phyloP scores from a whole-genome alignment of 345 rosid species.

The Corchorus capsularis region DNA sequence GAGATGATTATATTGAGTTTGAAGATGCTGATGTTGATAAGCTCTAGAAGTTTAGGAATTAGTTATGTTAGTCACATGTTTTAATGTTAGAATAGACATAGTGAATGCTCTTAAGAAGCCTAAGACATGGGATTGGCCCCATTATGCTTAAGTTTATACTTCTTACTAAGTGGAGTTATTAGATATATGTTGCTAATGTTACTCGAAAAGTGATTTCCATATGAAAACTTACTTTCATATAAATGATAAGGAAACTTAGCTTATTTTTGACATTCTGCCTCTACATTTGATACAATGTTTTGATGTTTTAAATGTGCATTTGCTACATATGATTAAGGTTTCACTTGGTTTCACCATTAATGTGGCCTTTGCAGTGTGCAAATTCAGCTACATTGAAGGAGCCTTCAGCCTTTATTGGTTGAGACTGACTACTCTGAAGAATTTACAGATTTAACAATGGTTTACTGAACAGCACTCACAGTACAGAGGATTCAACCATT shows the following conservation, averaged over 20 bases:
- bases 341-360: background rate
- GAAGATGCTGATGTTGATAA: conserved; percentile 84
- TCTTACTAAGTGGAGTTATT: background rate
- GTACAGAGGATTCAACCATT: background rate
- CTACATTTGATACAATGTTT: background rate
- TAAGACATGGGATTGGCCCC: conserved; percentile 4
- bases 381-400: background rate
- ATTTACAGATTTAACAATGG: conserved; percentile 1
- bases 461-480: conserved; percentile 2
- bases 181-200: background rate
- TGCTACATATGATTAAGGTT: background rate
- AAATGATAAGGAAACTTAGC: conserved; percentile 1
- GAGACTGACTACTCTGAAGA: background rate
- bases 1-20: conserved; percentile 74
- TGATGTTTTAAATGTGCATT: background rate
- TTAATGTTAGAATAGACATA: background rate
- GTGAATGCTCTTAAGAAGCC: conserved; percentile 19
- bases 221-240: background rate
- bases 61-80: conserved; percentile 4
- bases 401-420: background rate
- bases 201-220: conserved; percentile 1
- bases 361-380: background rate
- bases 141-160: background rate
- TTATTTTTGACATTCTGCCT: background rate
- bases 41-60: conserved; percentile 37